Evolutionary conservation across 305 asterid species (phyloP), one percentile per base, ranked within the genome.

Genomic region (Fraxinus xanthoxyloides): DNA sequence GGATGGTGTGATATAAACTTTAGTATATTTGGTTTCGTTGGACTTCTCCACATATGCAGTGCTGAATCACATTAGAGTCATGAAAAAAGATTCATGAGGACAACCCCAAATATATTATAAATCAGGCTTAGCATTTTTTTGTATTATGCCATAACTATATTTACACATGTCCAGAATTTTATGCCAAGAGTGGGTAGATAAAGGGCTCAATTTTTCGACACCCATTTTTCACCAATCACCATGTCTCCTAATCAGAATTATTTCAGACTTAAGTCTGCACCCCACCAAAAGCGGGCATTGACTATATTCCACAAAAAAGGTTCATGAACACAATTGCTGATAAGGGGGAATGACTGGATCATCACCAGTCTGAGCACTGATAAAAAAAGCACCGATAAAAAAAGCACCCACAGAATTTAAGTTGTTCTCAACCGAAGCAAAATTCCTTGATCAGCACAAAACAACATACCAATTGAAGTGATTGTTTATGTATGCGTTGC

Each of bases 401-500:
- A 48, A 67, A 13, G 19, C 24, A 77, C 24, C 72, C 23, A 31
- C 46, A 78, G 72, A 82, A 82, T 24, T 46, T 59, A 79, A 34
- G 32, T 69, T 35, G 78, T 75, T 75, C 78, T 26, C 51, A 63
- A 81, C 69, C 65, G 69, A 81, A 70, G 72, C 72, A 82, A 78
- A 76, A 82, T 84, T 72, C 51, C n/a, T 75, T 65, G 78, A 32
- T 81, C 59, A 67, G 67, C 86, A 86, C 34, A 76, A 81, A 88
- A 81, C 75, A 73, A 85, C 89, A 84, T 94, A 94, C 98, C 90
- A 94, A 81, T 79, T 91, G 99, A 85, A 93, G 92, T 56, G 99
- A 92, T 83, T 97, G 99, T 81, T 93, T 97, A 87, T 97, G 97
- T 84, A 97, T 92, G 23, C 98, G 97, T 89, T 94, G 98, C 87